Evolutionary conservation across 225 moss, liverwort and hornwort species (phyloP).

Genomic region (Rhytidiadelphus loreus): DNA sequence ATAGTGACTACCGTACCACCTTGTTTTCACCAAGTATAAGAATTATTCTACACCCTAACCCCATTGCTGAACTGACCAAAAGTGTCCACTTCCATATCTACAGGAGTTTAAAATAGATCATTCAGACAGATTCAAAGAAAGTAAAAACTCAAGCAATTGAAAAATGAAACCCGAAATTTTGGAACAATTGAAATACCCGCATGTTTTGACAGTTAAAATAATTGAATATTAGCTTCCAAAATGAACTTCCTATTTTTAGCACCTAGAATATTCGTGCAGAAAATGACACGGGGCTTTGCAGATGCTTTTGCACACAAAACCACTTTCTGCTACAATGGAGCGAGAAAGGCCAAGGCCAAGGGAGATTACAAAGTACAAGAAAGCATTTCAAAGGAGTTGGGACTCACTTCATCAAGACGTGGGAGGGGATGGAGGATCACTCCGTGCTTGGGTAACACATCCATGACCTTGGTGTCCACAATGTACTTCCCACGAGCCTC

Average conservation of each 20-base stretch:
- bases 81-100: background rate
- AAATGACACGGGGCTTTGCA: too few species aligned
- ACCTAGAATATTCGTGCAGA: too few species aligned
- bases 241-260: background rate
- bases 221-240: background rate
- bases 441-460: slow-evolving; percentile 76
- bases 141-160: background rate
- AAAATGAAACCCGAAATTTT: background rate
- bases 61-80: background rate
- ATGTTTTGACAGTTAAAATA: background rate
- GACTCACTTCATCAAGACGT: slow-evolving; percentile 80
- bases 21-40: background rate
- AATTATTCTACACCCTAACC: background rate
- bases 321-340: background rate
- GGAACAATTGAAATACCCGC: background rate
- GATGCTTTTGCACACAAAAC: background rate
- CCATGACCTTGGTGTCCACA: slow-evolving; percentile 75
- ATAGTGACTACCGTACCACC: background rate
- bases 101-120: background rate
- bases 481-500: slow-evolving; percentile 89
- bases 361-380: background rate
- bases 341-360: background rate
- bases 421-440: slow-evolving; percentile 93
- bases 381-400: background rate
- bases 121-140: background rate